Conservation (phyloP, 306 rosid species). For the Pterocarpus santalinus region DNA sequence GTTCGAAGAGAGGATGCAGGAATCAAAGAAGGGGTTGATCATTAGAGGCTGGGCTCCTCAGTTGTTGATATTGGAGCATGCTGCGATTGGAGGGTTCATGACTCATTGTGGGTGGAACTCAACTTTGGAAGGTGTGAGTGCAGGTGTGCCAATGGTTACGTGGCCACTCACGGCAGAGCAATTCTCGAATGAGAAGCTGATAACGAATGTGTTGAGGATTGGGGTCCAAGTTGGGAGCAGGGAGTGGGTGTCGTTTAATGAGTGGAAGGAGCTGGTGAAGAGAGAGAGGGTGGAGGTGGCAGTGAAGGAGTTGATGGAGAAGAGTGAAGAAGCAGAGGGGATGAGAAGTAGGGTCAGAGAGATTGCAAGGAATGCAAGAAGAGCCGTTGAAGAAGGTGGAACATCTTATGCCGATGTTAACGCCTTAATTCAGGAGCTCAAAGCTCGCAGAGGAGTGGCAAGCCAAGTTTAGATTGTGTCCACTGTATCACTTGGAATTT, state of each 20-base stretch:
- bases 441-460: not conserved
- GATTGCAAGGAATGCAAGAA: conserved; percentile 53
- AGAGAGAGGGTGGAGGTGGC: conserved; percentile 62
- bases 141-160: conserved; percentile 69
- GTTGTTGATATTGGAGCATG: conserved; percentile 66
- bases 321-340: conserved; percentile 56
- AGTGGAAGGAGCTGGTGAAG: conserved; percentile 51
- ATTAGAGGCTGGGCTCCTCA: conserved; percentile 81
- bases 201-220: conserved; percentile 57
- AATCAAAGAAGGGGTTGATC: conserved; percentile 58
- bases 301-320: conserved; percentile 60
- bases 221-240: conserved; percentile 70
- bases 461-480: not conserved
- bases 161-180: conserved; percentile 86
- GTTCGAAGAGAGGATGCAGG: conserved; percentile 62
- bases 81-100: conserved; percentile 67
- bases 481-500: not conserved
- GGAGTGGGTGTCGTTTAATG: conserved; percentile 62
- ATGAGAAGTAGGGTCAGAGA: conserved; percentile 59
- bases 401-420: conserved; percentile 52
- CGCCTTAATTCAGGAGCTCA: conserved; percentile 59
- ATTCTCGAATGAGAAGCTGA: conserved; percentile 73
- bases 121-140: conserved; percentile 61
- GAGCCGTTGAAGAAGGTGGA: conserved; percentile 64
- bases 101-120: conserved; percentile 92